Evolutionary conservation across 2,329 filamentous ascomycete species (phyloP), one percentile per base, ranked within the genome.

Genomic region (Colletotrichum sp.): DNA sequence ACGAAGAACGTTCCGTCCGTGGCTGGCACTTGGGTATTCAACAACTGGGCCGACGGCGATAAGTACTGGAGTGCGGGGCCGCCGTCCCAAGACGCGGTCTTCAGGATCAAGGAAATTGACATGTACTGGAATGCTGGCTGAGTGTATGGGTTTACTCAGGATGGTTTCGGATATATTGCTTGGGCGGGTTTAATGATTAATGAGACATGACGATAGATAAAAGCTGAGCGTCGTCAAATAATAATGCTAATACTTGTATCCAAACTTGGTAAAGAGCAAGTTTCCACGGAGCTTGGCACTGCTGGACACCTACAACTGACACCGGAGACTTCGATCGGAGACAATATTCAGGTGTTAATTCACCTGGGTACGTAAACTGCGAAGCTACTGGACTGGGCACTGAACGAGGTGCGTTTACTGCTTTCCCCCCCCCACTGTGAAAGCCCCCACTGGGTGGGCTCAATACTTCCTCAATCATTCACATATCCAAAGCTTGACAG

Each of bases 31-130:
- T 83, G 82, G 80, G 72, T 83, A 8, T 83, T 79, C 63, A 83
- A 83, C 52, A 83, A 83, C 72, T 83, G 82, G 82, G 79, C 82
- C 1, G 81, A 80, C 24, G 80, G 81, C 6, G 79, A 82, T 15
- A 73, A 73, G 52, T 77, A 77, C 6, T 83, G 82, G 82, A 81
- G 77, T 2, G 80, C 76, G 16, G 82, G 82, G 1, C 82, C 82
- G 15, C 82, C 82, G 3, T 64, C 75, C 10, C 9, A 78, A 60
- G 77, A 81, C 32, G 80, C 82, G 16, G 30, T 62, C 82, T 70
- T 70, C 18, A 70, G n/a, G 36, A 70, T 70, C 57, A 70, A 52
- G 26, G 24, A 28, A n/a, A 63, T 70, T 18, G 68, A 70, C 26
- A 70, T 70, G 82, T 83, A 83, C 75, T 83, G 82, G 60, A 82